Percentiles rank a stretch among this genome's conserved stretches.
Evolutionary conservation across 2,329 filamentous ascomycete genomes (phyloP).

Genomic region (Penicillium sp.): DNA sequence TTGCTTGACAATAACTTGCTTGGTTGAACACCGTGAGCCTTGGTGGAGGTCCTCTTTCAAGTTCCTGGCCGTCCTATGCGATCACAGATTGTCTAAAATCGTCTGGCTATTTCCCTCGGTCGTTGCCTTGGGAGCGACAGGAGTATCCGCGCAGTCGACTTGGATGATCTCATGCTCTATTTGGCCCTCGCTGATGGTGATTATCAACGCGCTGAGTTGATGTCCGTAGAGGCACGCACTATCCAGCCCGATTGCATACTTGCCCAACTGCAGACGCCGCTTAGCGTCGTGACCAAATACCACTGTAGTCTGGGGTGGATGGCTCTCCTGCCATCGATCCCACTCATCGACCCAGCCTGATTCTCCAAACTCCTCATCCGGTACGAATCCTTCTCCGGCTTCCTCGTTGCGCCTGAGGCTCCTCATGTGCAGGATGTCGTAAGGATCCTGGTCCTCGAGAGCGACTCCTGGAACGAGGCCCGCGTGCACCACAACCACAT

Average conservation of each 20-base stretch:
- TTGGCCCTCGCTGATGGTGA: not conserved
- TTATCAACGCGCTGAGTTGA: slow-evolving; percentile 16
- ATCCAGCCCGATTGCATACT: slow-evolving; percentile 18
- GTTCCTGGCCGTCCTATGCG: not conserved
- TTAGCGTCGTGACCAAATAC: slow-evolving; percentile 22
- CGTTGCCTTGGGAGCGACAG: slow-evolving; percentile 3
- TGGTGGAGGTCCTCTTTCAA: too few relatives aligned
- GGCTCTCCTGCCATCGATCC: slow-evolving; percentile 18
- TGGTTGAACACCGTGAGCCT: too few relatives aligned
- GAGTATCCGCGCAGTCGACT: slow-evolving; percentile 14
- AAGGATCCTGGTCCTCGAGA: slow-evolving; percentile 15
- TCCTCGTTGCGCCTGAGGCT: slow-evolving; percentile 5
- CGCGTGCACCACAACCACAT: slow-evolving; percentile 16
- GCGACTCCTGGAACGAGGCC: slow-evolving; percentile 14
- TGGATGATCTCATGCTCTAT: slow-evolving; percentile 12
- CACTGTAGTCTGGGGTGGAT: slow-evolving; percentile 13
- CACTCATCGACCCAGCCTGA: slow-evolving; percentile 18
- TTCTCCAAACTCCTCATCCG: slow-evolving; percentile 12
- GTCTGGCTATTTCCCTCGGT: not conserved
- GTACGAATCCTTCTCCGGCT: not conserved
- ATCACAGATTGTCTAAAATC: not conserved
- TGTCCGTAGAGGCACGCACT: slow-evolving; percentile 19
- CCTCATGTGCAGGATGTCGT: slow-evolving; percentile 17
- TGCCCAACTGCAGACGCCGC: slow-evolving; percentile 17
- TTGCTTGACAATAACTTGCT: too few relatives aligned